phyloP scores from a whole-genome alignment of 208 protist species.

The Leishmania mexicana region DNA sequence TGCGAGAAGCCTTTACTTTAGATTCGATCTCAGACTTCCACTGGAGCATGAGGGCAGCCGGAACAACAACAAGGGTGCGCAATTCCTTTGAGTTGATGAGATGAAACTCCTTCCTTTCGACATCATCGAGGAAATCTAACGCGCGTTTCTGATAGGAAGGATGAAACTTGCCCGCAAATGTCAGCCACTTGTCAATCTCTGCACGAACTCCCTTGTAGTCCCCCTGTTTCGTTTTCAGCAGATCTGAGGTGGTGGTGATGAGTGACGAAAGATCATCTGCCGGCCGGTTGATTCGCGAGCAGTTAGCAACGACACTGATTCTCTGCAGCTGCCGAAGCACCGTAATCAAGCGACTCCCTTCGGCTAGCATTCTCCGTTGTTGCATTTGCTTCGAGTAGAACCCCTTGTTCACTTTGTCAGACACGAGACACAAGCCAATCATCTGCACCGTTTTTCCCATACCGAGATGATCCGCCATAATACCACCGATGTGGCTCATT shows the following conservation, averaged over 20 bases:
- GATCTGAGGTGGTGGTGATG: conserved; percentile 42
- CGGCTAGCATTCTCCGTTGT: conserved; percentile 37
- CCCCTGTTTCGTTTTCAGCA: conserved; percentile 27
- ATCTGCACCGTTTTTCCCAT: conserved; percentile 94
- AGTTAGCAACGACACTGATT: conserved; percentile 84
- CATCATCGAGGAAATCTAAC: conserved; percentile 76
- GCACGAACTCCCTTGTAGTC: conserved; percentile 34
- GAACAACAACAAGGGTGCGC: conserved; percentile 93
- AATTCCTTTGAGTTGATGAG: conserved; percentile 85
- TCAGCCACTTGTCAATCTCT: conserved; percentile 86
- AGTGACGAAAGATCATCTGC: conserved; percentile 58
- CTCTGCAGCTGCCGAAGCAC: conserved; percentile 83
- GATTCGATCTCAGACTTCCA: conserved; percentile 92
- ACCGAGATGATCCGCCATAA: conserved; percentile 92
- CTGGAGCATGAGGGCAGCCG: conserved; percentile 90
- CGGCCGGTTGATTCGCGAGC: conserved; percentile 82
- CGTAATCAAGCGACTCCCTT: conserved; percentile 71
- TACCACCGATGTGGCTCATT: conserved; percentile 75
- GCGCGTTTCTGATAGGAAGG: conserved; percentile 78
- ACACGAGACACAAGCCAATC: conserved; percentile 87
- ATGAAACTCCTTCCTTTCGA: conserved; percentile 72
- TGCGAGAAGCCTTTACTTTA: conserved; percentile 62
- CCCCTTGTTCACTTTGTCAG: conserved; percentile 55
- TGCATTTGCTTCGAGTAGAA: conserved; percentile 31
- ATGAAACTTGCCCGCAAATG: conserved; percentile 85